Evolutionary conservation across 1,139 yeast species (phyloP).

Genomic region (Saccharomycopsis hybrid): DNA sequence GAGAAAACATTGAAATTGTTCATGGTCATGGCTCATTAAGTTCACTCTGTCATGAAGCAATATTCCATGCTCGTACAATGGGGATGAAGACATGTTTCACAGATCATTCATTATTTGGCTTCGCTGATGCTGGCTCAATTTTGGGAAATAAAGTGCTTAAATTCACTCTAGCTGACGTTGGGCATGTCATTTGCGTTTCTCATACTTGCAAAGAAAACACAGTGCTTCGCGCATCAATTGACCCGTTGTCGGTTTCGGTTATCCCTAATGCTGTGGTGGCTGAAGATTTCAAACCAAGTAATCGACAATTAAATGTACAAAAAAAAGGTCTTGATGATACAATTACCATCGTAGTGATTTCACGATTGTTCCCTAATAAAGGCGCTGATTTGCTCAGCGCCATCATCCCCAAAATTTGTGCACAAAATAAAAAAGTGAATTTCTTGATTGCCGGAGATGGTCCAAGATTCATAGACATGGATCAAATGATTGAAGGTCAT

Average conservation of each 20-base stretch:
- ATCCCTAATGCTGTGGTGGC: slow-evolving; percentile 95
- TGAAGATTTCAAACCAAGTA: slow-evolving; percentile 66
- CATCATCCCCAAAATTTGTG: slow-evolving; percentile 78
- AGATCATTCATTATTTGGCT: slow-evolving; percentile 93
- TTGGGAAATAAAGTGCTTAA: slow-evolving; percentile 81
- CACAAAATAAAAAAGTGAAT: slow-evolving; percentile 53
- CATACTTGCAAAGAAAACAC: slow-evolving; percentile 97
- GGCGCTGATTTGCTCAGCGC: slow-evolving; percentile 89
- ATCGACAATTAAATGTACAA: slow-evolving; percentile 8
- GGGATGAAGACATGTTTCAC: slow-evolving; percentile 89
- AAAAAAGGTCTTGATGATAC: slow-evolving; percentile 14
- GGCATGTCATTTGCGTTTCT: slow-evolving; percentile 91
- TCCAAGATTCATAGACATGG: slow-evolving; percentile 87
- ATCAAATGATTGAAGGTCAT: slow-evolving; percentile 88
- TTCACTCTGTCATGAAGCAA: slow-evolving; percentile 81
- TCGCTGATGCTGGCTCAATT: slow-evolving; percentile 78
- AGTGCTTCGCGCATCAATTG: slow-evolving; percentile 75
- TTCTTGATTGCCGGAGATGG: slow-evolving; percentile 96
- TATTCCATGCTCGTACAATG: slow-evolving; percentile 88
- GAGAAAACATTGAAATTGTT: slow-evolving; percentile 82
- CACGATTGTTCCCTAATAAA: slow-evolving; percentile 89
- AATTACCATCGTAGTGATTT: slow-evolving; percentile 84
- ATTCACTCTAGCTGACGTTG: slow-evolving; percentile 79
- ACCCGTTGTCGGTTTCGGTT: slow-evolving; percentile 75
- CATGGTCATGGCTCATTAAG: slow-evolving; percentile 95